These are phyloP conservation scores for Fusarium irregulare DNA, from an alignment of 2,329 filamentous ascomycete genomes.

Conservation along the genomic window DNA sequence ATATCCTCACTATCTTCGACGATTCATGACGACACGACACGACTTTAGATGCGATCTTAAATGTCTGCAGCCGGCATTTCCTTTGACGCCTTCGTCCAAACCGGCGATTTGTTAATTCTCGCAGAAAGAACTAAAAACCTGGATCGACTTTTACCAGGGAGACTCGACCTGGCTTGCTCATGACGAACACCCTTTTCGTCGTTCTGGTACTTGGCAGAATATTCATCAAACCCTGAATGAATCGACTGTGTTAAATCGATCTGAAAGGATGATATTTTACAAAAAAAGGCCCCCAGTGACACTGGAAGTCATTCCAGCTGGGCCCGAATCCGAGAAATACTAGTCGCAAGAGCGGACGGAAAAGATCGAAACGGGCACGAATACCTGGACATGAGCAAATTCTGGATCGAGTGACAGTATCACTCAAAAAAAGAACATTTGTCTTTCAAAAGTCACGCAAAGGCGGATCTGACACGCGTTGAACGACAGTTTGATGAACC, in stretches of 20 bases:
- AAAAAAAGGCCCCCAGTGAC: background rate
- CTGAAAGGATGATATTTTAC: conserved; percentile 1
- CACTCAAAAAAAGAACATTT: conserved; percentile 13
- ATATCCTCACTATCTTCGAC: conserved; percentile 26
- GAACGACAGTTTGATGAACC: conserved; percentile 31
- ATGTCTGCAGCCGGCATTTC: conserved; percentile 34
- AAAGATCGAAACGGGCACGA: conserved; percentile 2
- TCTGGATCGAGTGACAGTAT: conserved; percentile 11
- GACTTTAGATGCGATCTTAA: conserved; percentile 43
- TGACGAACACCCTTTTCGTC: background rate
- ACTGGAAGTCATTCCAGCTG: background rate
- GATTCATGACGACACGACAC: conserved; percentile 46
- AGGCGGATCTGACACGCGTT: conserved; percentile 1
- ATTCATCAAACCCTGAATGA: background rate
- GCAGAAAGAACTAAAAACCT: conserved; percentile 9
- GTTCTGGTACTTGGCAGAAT: background rate
- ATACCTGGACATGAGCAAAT: conserved; percentile 17
- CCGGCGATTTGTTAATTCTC: conserved; percentile 9
- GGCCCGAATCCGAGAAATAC: background rate
- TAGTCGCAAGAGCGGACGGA: background rate
- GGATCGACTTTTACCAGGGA: conserved; percentile 10
- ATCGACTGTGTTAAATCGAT: background rate
- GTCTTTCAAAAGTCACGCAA: background rate
- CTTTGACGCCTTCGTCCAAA: background rate
- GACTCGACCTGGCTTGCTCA: background rate